Base-by-base conservation (phyloP, 169 alveolate species). In the Plasmodium adleri region DNA sequence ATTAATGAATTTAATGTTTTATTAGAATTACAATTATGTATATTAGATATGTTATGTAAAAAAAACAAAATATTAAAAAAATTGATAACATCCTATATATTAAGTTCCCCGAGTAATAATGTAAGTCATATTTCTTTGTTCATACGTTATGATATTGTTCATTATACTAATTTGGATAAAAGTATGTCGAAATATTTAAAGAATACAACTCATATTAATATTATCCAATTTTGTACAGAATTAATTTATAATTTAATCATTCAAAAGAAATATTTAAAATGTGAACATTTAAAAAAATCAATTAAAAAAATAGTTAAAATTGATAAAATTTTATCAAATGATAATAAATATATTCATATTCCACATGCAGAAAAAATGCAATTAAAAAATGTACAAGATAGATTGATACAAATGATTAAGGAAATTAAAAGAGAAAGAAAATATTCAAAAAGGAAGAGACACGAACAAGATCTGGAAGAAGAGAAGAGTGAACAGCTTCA, bases 1-100 rank as follows among this genome's bases (percentile, higher is more conserved):
- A 13, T 54, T 10, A 68, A 54, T 66, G 91, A 83, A 83, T 20
- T 43, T 9, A 24, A n/a, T 67, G 63, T 87, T 49, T 56, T 59
- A 1, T 47, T 87, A 60, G 92, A 87, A 59, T 50, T 87, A 17
- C 88, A 72, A 62, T 73, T 87, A 47, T 73, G 83, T 47, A 87
- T 87, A 87, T 66, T 87, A 39, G 92, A 87, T 8, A 10, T 59
- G 45, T 15, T 87, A 49, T 87, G 92, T 52, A 87, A 28, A 73
- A 74, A 72, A 17, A 66, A 3, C 15, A 50, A 32, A 87, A 87
- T 54, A 72, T 49, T 87, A 17, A 73, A 43, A 59, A 72, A 64
- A 47, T 50, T 87, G 39, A 66, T 74, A 17, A 87, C 85, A 26
- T 87, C 92, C 8, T 87, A 74, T 28, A 67, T 87, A 60, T 49